Base-by-base conservation (phyloP, 2,329 filamentous ascomycete species). In the Aureobasidium sp. region DNA sequence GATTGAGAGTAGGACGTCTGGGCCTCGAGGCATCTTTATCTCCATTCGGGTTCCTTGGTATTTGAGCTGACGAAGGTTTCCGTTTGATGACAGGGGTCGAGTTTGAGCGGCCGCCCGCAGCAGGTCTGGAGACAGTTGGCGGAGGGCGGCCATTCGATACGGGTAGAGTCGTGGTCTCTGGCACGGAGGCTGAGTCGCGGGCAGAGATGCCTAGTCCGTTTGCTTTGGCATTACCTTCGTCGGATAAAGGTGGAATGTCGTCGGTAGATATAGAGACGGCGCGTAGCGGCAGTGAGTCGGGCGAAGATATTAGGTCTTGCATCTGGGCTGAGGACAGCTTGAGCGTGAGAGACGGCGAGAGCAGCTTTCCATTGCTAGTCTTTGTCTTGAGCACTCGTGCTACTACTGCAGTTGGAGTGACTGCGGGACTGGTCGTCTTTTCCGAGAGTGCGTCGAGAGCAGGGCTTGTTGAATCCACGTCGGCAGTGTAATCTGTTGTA, bases 281-380 rank as follows among this genome's bases (percentile, higher is more conserved):
- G 31, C 78, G 77, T 40, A 81, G 68, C 3, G 81, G 79, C n/a
- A 84, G 74, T 45, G 80, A 83, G 17, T 80, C 75, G 9, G 81
- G 79, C 14, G 81, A 81, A 17, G 77, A 74, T 6, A 80, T 82
- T 45, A 85, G 75, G 48, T 82, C 80, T 45, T 81, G 76, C 2
- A 85, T 79, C 69, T 83, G 77, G 44, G 76, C 76, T 2, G 79
- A 77, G 3, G 82, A 83, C 33, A 84, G 71, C 66, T 82, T 84
- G 62, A 81, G 70, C 3, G 79, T 69, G n/a, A 42, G 54, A 64
- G 54, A 59, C 1, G 54, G 54, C 73, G 76, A 5, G 78, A 70
- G 15, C 56, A 50, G 17, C 63, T 64, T 70, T 24, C 35, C 60
- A 56, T 48, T 47, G 50, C 52, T 56, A 33, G 15, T 24, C 27